phyloP scores from a whole-genome alignment of 148 eudicot genomes.

The Arbutus unedo region DNA sequence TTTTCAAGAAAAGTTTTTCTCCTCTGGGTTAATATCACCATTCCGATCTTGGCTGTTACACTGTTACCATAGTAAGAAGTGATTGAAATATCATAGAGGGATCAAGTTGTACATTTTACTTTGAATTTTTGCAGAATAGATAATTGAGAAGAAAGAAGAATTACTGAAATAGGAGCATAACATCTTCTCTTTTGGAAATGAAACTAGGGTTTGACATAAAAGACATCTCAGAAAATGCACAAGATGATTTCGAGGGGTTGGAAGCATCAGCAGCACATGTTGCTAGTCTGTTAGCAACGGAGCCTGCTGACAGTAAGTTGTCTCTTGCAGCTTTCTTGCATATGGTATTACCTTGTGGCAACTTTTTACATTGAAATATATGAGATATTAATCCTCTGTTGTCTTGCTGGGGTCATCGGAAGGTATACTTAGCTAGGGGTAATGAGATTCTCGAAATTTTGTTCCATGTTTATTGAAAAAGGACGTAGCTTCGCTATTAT shows the following conservation, averaged over 20 bases:
- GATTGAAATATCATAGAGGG: not conserved
- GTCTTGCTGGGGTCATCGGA: not conserved
- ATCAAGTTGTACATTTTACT: slow-evolving; percentile 14
- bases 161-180: slow-evolving; percentile 11
- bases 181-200: slow-evolving; percentile 9
- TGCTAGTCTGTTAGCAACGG: slow-evolving; percentile 87
- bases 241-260: slow-evolving; percentile 77
- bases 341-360: not conserved
- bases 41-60: not conserved
- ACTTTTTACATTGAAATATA: not conserved
- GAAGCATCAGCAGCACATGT: slow-evolving; percentile 94
- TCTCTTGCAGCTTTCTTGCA: slow-evolving; percentile 13
- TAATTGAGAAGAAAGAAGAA: not conserved
- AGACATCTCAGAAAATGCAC: slow-evolving; percentile 75
- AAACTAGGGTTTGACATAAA: slow-evolving; percentile 83
- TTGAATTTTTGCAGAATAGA: not conserved
- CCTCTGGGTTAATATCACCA: not conserved
- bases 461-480: too few species aligned
- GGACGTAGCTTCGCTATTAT: not conserved
- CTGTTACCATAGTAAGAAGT: not conserved
- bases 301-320: slow-evolving; percentile 79
- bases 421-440: not conserved
- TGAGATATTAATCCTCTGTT: not conserved
- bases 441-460: too few species aligned
- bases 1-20: not conserved